Percentiles rank a stretch among this genome's conserved stretches.
Evolutionary conservation across 1,284 basidiomycete species (phyloP).

Genomic region (Fereydounia khargensis): DNA sequence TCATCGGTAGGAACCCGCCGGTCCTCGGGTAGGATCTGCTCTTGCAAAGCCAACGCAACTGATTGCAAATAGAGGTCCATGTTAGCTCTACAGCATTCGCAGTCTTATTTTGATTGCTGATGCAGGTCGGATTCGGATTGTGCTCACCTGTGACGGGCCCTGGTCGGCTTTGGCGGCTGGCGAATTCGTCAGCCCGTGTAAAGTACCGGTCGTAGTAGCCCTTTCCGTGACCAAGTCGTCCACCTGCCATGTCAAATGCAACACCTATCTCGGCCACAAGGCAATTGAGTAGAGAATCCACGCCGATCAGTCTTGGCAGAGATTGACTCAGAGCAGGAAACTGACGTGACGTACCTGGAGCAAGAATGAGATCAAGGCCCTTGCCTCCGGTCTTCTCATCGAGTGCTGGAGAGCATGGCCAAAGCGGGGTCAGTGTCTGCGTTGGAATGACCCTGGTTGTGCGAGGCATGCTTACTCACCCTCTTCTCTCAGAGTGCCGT

Average conservation of each 20-base stretch:
- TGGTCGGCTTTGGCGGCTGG: constrained; percentile 4
- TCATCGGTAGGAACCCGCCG: constrained; percentile 52
- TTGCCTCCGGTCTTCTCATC: constrained; percentile 38
- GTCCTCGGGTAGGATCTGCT: constrained; percentile 45
- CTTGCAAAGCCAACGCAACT: constrained; percentile 53
- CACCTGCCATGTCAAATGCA: constrained; percentile 55
- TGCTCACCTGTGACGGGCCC: constrained; percentile 11
- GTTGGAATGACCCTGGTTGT: too few relatives aligned
- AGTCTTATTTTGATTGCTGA: constrained; percentile 1
- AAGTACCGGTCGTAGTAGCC: constrained; percentile 60
- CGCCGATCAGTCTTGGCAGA: neutral
- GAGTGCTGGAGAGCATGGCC: constrained; percentile 31
- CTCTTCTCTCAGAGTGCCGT: constrained; percentile 31
- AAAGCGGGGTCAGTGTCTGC: neutral
- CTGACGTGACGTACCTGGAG: too few relatives aligned
- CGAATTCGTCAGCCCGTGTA: constrained; percentile 29
- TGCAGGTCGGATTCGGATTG: neutral
- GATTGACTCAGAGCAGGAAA: neutral
- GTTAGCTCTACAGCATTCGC: constrained; percentile 2
- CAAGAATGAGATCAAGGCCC: constrained; percentile 59
- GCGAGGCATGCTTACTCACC: constrained; percentile 7
- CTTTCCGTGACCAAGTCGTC: constrained; percentile 58
- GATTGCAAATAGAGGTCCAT: constrained; percentile 9
- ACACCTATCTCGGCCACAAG: too few relatives aligned
- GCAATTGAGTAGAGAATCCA: too few relatives aligned